A percentile compares a stretch with the other conserved stretches of the same genome.
These are phyloP conservation scores for Triglochin maritima DNA, from an alignment of 106 monocot genomes.

Conservation along the genomic window DNA sequence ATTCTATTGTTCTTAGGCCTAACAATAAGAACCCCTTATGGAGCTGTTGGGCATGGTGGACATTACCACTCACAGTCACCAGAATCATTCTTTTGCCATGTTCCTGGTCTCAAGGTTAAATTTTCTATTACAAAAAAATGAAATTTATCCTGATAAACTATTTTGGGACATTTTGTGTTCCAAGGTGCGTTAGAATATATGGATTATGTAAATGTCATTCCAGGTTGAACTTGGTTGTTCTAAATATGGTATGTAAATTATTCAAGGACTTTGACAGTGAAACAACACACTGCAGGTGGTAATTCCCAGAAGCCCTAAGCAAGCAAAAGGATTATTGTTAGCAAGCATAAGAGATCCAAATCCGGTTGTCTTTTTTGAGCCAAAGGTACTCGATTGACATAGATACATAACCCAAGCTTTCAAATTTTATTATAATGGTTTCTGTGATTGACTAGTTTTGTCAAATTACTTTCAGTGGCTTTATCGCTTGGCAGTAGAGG, in stretches of 20 bases:
- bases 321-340: slow-evolving; percentile 87
- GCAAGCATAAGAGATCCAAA: slow-evolving; percentile 93
- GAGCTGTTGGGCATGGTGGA: slow-evolving; percentile 95
- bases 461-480: slow-evolving; percentile 45
- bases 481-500: slow-evolving; percentile 85
- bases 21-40: slow-evolving; percentile 93
- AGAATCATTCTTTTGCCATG: slow-evolving; percentile 97
- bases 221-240: neutral
- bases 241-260: no score
- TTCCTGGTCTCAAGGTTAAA: slow-evolving; percentile 92
- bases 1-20: slow-evolving; percentile 30
- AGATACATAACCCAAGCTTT: neutral
- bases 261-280: no score
- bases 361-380: slow-evolving; percentile 93
- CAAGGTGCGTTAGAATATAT: no score
- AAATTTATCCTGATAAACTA: neutral
- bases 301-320: slow-evolving; percentile 79
- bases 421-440: neutral
- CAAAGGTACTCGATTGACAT: slow-evolving; percentile 45
- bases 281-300: slow-evolving; percentile 46
- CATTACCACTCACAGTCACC: slow-evolving; percentile 99
- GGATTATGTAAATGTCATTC: neutral
- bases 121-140: neutral
- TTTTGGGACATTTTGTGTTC: neutral
- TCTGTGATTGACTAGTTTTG: neutral